Base-by-base conservation (phyloP, 202 grass and related monocot genomes). In the Panicum virgatum region DNA sequence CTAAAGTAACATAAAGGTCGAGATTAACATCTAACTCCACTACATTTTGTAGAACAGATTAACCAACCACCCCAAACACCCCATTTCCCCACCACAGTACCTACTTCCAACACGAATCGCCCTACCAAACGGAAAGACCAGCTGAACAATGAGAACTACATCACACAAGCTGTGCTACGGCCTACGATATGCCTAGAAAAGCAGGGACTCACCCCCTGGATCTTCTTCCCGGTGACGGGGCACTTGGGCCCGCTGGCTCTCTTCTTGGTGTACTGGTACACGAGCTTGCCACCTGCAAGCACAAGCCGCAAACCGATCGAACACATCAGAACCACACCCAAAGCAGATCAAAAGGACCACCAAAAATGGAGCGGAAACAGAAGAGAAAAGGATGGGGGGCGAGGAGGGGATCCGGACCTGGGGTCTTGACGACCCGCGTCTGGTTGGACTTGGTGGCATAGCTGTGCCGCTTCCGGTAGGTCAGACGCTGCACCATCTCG, bases 371-470 rank as follows among this genome's bases (percentile, higher is more conserved):
- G 19, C 19, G 4, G 0, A 16, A 27, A 54, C 53, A 50, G 5
- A 5, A 30, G 57, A 57, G 26, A 36, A 43, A 34, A 72, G 5
- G 9, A 15, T 3, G n/a, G n/a, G 46, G 30, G 37, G 2, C n/a
- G 5, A 3, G 3, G 42, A 74, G 22, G n/a, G 29, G 67, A 80
- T 85, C 76, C 42, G 57, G 7, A 91, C 91, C 91, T 79, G 88
- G 91, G 65, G 91, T 94, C 78, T 94, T 94, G 26, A 94, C 91
- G 66, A 94, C 91, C 88, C 91, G 78, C 43, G 88, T 94, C 78
- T 91, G 91, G 82, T 94, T 94, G 43, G 91, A 94, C 78, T 88
- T 91, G 42, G 91, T 94, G 79, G 91, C 91, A 82, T 91, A 94
- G 88, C 91, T 94, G 48, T 94, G 91, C 69, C 91, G 66, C 88